Evolutionary conservation across 1,139 yeast genomes (phyloP).

Genomic region (Yamadazyma jaroonii): DNA sequence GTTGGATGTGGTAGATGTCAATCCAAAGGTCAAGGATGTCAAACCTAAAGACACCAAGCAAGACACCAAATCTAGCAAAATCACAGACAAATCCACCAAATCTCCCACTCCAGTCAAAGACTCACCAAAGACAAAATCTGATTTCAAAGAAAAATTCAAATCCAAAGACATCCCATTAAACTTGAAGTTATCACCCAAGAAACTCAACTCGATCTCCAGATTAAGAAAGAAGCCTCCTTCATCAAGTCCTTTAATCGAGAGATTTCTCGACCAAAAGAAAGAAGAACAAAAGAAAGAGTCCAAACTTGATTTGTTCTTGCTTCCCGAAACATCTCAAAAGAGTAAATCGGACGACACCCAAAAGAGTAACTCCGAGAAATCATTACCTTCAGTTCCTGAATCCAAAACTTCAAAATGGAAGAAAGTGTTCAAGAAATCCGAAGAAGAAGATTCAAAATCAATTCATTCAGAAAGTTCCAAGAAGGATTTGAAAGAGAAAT

Average conservation of each 20-base stretch:
- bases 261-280: slow-evolving; percentile 3
- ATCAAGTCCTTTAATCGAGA: slow-evolving; percentile 11
- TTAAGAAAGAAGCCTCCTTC: slow-evolving; percentile 11
- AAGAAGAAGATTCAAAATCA: slow-evolving; percentile 7
- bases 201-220: slow-evolving; percentile 5
- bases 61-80: no score
- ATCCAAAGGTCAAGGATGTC: slow-evolving; percentile 3
- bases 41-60: no score
- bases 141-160: background rate
- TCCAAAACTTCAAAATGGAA: slow-evolving; percentile 12
- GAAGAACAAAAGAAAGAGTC: background rate
- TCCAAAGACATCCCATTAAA: slow-evolving; percentile 3
- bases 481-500: slow-evolving; percentile 4
- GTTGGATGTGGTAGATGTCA: slow-evolving; percentile 9
- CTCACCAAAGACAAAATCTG: no score
- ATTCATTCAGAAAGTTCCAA: slow-evolving; percentile 6
- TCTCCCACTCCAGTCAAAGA: no score
- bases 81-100: no score
- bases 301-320: background rate
- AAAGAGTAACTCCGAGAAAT: slow-evolving; percentile 6
- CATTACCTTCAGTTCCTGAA: slow-evolving; percentile 12
- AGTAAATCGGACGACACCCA: no score
- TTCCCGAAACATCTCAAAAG: no score
- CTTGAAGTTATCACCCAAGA: slow-evolving; percentile 6
- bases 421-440: slow-evolving; percentile 12